Evolutionary conservation across 768 basidiomycete species (phyloP).

Genomic region (Rhodotorula taiwanensis): DNA sequence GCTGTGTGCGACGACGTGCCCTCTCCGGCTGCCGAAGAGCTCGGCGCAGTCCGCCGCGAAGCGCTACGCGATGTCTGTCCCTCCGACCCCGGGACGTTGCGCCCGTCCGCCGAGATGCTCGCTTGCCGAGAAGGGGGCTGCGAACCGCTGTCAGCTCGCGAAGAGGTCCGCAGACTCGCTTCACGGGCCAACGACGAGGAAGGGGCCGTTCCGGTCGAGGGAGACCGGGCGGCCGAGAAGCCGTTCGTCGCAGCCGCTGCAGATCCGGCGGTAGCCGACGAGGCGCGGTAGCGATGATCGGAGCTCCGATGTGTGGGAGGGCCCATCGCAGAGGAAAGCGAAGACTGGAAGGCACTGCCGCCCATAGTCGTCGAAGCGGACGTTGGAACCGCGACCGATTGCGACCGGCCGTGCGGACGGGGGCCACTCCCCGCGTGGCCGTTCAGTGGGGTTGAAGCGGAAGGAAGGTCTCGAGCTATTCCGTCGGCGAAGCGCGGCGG

Average conservation of each 20-base stretch:
- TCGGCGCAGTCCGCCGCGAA: no score
- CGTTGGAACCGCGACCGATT: not conserved
- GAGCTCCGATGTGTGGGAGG: not conserved
- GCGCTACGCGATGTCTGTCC: no score
- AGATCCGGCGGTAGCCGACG: not conserved
- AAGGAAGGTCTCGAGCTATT: no score
- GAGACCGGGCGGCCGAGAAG: no score
- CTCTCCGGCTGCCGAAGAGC: no score
- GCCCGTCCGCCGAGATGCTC: not conserved
- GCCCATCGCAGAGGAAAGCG: no score
- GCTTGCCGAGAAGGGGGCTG: not conserved
- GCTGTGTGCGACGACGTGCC: no score
- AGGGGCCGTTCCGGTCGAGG: not conserved
- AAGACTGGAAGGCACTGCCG: no score
- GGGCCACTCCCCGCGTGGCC: not conserved
- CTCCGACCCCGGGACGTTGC: not conserved
- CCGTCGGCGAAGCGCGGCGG: no score
- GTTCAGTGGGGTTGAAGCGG: no score
- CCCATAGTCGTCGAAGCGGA: no score
- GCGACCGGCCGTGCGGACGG: conserved; percentile 2
- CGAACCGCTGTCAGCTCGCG: not conserved
- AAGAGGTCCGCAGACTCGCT: not conserved
- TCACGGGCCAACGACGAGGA: not conserved
- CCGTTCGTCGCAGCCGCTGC: no score
- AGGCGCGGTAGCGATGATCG: not conserved